phyloP scores from a whole-genome alignment of 148 eudicot species.

The Pouteria glomerata region DNA sequence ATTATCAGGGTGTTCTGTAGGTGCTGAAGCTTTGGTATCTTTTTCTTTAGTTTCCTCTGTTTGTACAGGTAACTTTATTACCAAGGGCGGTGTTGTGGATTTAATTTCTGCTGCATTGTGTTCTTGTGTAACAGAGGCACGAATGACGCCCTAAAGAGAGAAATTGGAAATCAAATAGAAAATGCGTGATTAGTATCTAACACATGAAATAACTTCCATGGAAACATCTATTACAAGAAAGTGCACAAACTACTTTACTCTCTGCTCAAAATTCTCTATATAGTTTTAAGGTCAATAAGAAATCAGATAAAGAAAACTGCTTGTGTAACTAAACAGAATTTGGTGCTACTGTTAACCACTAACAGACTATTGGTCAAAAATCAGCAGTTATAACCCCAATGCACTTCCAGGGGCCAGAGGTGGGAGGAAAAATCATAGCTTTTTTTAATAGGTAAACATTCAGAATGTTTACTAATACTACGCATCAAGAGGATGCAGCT shows the following conservation, averaged over 20 bases:
- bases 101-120: constrained; percentile 37
- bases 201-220: not conserved
- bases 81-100: constrained; percentile 42
- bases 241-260: not conserved
- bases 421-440: too few species aligned
- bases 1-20: constrained; percentile 17
- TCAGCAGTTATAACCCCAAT: not conserved
- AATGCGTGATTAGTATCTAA: not conserved
- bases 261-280: not conserved
- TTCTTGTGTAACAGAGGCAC: constrained; percentile 86
- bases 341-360: not conserved
- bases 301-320: not conserved
- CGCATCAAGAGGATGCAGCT: too few species aligned
- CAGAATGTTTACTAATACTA: too few species aligned
- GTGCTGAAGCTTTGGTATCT: constrained; percentile 20
- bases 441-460: too few species aligned
- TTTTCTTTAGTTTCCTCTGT: constrained; percentile 34
- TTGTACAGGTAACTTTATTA: constrained; percentile 68
- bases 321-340: not conserved
- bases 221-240: not conserved
- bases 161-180: not conserved
- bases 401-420: not conserved
- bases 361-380: not conserved
- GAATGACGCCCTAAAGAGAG: constrained; percentile 63
- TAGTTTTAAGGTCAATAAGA: not conserved